Conservation (phyloP, 257 asterid genomes). For the Osmanthus fragrans region DNA sequence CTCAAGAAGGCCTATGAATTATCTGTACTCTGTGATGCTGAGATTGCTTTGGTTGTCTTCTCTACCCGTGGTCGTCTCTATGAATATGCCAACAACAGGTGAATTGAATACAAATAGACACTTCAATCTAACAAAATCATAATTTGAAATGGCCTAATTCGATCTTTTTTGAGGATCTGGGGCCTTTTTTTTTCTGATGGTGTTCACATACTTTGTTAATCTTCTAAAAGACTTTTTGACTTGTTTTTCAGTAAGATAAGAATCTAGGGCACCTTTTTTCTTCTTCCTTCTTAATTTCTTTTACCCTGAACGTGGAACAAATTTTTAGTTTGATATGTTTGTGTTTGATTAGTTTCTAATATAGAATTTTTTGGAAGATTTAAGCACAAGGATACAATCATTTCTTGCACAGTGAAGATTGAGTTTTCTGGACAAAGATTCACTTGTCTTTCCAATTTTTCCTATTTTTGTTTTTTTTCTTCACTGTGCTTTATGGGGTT, state of each 20-base stretch:
- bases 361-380: slow-evolving; percentile 28
- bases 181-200: background rate
- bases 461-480: slow-evolving; percentile 32
- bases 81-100: slow-evolving; percentile 94
- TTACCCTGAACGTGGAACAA: slow-evolving; percentile 20
- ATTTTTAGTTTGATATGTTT: background rate
- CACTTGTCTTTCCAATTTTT: slow-evolving; percentile 30
- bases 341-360: slow-evolving; percentile 11
- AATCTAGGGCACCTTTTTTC: background rate
- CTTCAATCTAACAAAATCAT: background rate
- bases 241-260: slow-evolving; percentile 6
- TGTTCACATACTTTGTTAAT: background rate
- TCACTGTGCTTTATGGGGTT: slow-evolving; percentile 31
- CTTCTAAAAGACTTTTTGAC: background rate
- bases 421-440: slow-evolving; percentile 31
- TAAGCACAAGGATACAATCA: slow-evolving; percentile 26
- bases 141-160: background rate
- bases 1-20: slow-evolving; percentile 89
- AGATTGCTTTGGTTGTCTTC: slow-evolving; percentile 87
- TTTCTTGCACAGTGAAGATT: slow-evolving; percentile 27
- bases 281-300: background rate
- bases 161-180: slow-evolving; percentile 18
- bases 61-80: slow-evolving; percentile 92
- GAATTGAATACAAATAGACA: background rate
- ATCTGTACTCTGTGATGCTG: slow-evolving; percentile 96